These are phyloP conservation scores for Zychaea mexicana DNA, from an alignment of 371 early-diverging fungal genomes.

Conservation along the genomic window DNA sequence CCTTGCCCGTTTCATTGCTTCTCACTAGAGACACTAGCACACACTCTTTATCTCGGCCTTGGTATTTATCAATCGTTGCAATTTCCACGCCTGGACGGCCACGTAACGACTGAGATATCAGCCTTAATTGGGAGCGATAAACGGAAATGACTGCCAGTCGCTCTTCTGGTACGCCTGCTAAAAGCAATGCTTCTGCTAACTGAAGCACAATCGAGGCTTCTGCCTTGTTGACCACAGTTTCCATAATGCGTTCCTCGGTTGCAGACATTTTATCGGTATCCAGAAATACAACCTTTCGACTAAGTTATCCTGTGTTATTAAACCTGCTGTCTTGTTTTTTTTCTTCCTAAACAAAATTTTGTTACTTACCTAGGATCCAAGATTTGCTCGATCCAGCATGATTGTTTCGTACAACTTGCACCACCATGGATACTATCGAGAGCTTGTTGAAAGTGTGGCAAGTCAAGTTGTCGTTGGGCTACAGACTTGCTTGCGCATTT, in stretches of 20 bases:
- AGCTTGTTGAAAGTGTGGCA: conserved; percentile 45
- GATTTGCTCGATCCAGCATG: conserved; percentile 68
- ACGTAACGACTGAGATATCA: conserved; percentile 49
- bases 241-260: conserved; percentile 54
- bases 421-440: conserved; percentile 24
- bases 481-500: conserved; percentile 75
- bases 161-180: conserved; percentile 64
- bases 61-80: conserved; percentile 90
- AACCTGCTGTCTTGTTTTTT: not conserved
- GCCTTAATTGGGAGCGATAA: conserved; percentile 82
- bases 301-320: conserved; percentile 13
- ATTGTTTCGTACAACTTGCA: conserved; percentile 4
- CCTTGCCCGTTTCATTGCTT: conserved; percentile 72
- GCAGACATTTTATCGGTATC: conserved; percentile 79
- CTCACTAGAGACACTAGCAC: conserved; percentile 90
- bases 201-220: conserved; percentile 71
- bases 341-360: not conserved
- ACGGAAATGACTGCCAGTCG: conserved; percentile 86
- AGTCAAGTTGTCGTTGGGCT: conserved; percentile 52
- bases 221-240: conserved; percentile 63
- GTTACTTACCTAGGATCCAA: conserved; percentile 63
- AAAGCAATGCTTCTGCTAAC: conserved; percentile 57
- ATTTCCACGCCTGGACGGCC: conserved; percentile 55
- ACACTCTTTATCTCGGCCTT: conserved; percentile 93
- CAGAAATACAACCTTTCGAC: conserved; percentile 75